Evolutionary conservation across 23 red algal species (phyloP), one percentile per base, ranked within the genome.

Genomic region (Rhodosorus marinus): DNA sequence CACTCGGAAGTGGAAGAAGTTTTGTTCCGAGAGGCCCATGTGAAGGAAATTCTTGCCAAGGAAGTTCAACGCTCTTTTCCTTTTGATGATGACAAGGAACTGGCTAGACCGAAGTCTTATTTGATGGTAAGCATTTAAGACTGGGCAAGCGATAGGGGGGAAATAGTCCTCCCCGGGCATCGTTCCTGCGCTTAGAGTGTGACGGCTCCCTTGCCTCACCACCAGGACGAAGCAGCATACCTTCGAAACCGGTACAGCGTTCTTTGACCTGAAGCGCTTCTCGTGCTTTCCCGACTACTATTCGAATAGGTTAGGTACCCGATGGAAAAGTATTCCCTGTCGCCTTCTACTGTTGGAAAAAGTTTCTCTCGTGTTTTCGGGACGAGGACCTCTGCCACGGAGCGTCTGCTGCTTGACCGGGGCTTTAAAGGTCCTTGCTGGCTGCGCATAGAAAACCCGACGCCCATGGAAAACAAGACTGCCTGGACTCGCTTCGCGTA

Each of bases 261-360:
- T n/a, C n/a, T n/a, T n/a, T n/a, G n/a, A n/a, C n/a, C n/a, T n/a
- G n/a, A n/a, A n/a, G n/a, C n/a, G n/a, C n/a, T n/a, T n/a, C n/a
- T n/a, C n/a, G n/a, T n/a, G n/a, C n/a, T n/a, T n/a, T n/a, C n/a
- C n/a, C n/a, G n/a, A n/a, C n/a, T n/a, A n/a, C n/a, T n/a, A n/a
- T n/a, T n/a, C n/a, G n/a, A n/a, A n/a, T n/a, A 78, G 29, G 90
- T 98, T 24, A 83, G 72, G 64, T 79, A 73, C 23, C 78, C 90
- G 21, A 81, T 49, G 52, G 47, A 58, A 26, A 60, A 40, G 27
- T 23, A 43, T 0, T 56, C 70, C 11, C 20, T 50, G 0, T 60
- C 73, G n/a, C 30, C 59, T 4, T 48, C 61, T 6, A 59, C 61
- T 24, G 49, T 20, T 49, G 90, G 90, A 7, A 31, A 40, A 5